Conservation (phyloP, 331 rosid genomes). For the Prunus yedoensis region DNA sequence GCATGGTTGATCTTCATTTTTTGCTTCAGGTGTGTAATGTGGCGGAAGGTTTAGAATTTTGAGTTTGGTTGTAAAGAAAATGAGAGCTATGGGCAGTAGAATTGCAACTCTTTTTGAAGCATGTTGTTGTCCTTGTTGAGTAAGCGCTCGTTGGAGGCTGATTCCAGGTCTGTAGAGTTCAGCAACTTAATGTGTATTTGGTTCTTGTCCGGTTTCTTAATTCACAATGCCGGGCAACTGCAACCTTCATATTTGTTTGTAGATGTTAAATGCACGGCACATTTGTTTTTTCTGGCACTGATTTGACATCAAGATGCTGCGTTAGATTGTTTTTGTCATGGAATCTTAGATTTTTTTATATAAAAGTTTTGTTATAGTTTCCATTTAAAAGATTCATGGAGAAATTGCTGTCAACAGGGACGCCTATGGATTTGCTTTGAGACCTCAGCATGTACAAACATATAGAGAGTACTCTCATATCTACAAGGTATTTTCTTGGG, state of each 20-base stretch:
- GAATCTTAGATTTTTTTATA: too few relatives aligned
- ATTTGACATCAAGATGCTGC: neutral
- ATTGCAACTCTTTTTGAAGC: slow-evolving; percentile 49
- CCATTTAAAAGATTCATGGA: neutral
- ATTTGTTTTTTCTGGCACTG: neutral
- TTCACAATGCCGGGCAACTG: neutral
- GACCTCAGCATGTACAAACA: slow-evolving; percentile 81
- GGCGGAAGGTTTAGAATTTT: slow-evolving; percentile 28
- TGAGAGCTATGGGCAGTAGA: slow-evolving; percentile 70
- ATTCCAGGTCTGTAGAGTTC: slow-evolving; percentile 68
- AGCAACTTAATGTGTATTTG: neutral
- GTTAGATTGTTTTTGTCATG: neutral
- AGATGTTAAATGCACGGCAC: neutral
- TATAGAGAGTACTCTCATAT: slow-evolving; percentile 63
- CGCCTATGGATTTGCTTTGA: slow-evolving; percentile 86
- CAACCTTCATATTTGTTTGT: neutral
- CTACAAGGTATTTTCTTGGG: slow-evolving; percentile 56
- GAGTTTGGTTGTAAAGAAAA: slow-evolving; percentile 34
- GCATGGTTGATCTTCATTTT: slow-evolving; percentile 6
- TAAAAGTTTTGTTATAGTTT: neutral
- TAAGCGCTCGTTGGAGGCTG: slow-evolving; percentile 92
- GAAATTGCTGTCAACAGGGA: slow-evolving; percentile 51
- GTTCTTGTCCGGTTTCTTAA: neutral
- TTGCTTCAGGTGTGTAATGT: slow-evolving; percentile 34
- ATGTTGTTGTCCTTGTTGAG: slow-evolving; percentile 99